These are phyloP conservation scores for Diospyros kaki DNA, from an alignment of 148 eudicot species.

Conservation along the genomic window DNA sequence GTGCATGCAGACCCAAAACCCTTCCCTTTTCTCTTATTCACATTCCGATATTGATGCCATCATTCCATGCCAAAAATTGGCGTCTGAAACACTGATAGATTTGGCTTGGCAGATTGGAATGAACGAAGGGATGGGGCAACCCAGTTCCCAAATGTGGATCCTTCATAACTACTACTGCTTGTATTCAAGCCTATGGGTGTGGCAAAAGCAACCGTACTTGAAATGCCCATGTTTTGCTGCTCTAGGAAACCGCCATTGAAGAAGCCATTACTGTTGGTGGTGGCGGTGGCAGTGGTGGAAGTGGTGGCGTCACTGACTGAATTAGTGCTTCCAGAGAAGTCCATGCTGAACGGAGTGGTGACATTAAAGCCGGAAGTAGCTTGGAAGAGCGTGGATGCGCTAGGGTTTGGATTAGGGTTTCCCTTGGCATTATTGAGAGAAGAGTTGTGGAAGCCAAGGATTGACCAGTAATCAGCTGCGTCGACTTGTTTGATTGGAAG, in stretches of 20 bases:
- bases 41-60: conserved; percentile 6
- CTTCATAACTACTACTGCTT: conserved; percentile 13
- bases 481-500: conserved; percentile 38
- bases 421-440: not conserved
- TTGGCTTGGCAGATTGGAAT: conserved; percentile 29
- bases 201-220: conserved; percentile 15
- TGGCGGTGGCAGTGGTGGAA: not conserved
- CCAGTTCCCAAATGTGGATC: conserved; percentile 32
- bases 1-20: too few relatives aligned
- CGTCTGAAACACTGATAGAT: conserved; percentile 46
- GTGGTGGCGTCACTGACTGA: too few relatives aligned
- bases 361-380: conserved; percentile 12
- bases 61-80: conserved; percentile 80
- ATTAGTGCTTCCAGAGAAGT: conserved; percentile 3
- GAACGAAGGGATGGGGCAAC: conserved; percentile 37
- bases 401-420: not conserved
- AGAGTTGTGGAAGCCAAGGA: conserved; percentile 18
- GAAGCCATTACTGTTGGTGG: conserved; percentile 17
- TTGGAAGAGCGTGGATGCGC: not conserved
- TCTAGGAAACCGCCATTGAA: conserved; percentile 20
- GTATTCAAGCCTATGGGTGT: conserved; percentile 24
- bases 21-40: conserved; percentile 8
- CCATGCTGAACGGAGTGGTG: conserved; percentile 25
- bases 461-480: conserved; percentile 28
- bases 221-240: conserved; percentile 19